phyloP scores from a whole-genome alignment of 805 yeast species.

The Hemisphaericaspora nanyangensis region DNA sequence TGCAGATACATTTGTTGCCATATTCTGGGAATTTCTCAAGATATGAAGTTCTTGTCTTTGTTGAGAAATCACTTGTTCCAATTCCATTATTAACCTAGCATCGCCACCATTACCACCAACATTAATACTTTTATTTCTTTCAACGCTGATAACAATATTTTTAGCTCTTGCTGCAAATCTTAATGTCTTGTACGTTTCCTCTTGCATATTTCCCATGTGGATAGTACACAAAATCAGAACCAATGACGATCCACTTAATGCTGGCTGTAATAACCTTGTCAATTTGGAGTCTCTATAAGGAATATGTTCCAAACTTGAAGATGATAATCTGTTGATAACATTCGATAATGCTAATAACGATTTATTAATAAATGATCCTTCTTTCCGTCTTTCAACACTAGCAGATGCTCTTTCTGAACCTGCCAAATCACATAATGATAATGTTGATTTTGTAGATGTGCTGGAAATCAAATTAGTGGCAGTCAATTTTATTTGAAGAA shows the following conservation, averaged over 20 bases:
- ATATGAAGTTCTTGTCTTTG: slow-evolving; percentile 52
- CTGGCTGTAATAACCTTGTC: slow-evolving; percentile 87
- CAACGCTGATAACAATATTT: slow-evolving; percentile 70
- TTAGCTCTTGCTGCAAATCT: slow-evolving; percentile 93
- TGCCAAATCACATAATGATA: slow-evolving; percentile 90
- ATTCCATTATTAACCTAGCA: slow-evolving; percentile 44
- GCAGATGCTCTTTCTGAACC: slow-evolving; percentile 89
- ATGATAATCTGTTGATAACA: slow-evolving; percentile 78
- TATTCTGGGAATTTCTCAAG: slow-evolving; percentile 19
- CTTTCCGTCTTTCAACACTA: slow-evolving; percentile 78
- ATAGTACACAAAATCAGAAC: slow-evolving; percentile 87
- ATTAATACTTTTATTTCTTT: slow-evolving; percentile 40
- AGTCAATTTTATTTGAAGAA: slow-evolving; percentile 63
- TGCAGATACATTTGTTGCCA: not conserved
- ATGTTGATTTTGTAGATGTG: slow-evolving; percentile 48
- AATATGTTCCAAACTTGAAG: slow-evolving; percentile 54
- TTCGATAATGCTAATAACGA: slow-evolving; percentile 87
- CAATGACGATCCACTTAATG: slow-evolving; percentile 80
- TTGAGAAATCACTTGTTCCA: slow-evolving; percentile 56
- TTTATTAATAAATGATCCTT: slow-evolving; percentile 90
- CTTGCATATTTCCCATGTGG: slow-evolving; percentile 58
- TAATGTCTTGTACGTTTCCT: slow-evolving; percentile 82
- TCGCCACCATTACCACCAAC: slow-evolving; percentile 38
- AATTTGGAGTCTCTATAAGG: slow-evolving; percentile 93
- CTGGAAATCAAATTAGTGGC: slow-evolving; percentile 39